A percentile compares a stretch with the other conserved stretches of the same genome.
These are phyloP conservation scores for Onygenales sp. DNA, from an alignment of 2,329 filamentous ascomycete species.

Conservation along the genomic window DNA sequence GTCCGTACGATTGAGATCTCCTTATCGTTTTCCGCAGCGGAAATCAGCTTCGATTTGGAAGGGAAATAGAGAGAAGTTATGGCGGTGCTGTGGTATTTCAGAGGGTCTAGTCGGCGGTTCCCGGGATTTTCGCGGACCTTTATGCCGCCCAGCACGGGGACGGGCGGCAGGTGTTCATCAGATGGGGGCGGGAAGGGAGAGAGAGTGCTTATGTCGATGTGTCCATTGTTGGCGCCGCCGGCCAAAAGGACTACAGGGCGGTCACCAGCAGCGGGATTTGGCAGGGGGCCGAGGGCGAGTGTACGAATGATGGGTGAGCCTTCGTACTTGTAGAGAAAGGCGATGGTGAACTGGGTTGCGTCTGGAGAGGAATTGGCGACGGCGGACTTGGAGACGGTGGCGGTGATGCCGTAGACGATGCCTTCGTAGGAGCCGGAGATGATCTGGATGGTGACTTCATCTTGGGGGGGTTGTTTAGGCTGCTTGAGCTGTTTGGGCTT, in stretches of 20 bases:
- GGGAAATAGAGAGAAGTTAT: constrained; percentile 76
- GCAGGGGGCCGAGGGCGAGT: constrained; percentile 71
- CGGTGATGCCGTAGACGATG: constrained; percentile 80
- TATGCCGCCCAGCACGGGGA: constrained; percentile 60
- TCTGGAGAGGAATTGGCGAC: constrained; percentile 17
- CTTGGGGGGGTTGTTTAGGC: constrained; percentile 13
- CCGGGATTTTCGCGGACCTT: constrained; percentile 73
- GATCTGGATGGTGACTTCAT: constrained; percentile 63
- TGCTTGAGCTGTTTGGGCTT: constrained; percentile 4
- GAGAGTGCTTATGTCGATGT: constrained; percentile 88
- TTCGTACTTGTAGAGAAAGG: constrained; percentile 93
- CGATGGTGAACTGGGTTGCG: constrained; percentile 67
- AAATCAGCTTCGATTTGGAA: constrained; percentile 75
- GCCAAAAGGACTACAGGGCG: constrained; percentile 81
- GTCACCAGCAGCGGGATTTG: constrained; percentile 43
- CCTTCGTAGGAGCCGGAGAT: constrained; percentile 90
- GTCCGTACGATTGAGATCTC: constrained; percentile 74
- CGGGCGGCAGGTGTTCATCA: constrained; percentile 46
- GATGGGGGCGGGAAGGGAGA: constrained; percentile 57
- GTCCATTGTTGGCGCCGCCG: constrained; percentile 84
- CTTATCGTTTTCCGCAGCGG: constrained; percentile 81
- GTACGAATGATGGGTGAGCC: constrained; percentile 73
- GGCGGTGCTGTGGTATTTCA: constrained; percentile 77
- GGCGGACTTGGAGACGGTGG: constrained; percentile 47
- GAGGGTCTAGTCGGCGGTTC: constrained; percentile 78